Evolutionary conservation across 768 basidiomycete species (phyloP), one percentile per base, ranked within the genome.

Genomic region (Suillus fuscotomentosus): DNA sequence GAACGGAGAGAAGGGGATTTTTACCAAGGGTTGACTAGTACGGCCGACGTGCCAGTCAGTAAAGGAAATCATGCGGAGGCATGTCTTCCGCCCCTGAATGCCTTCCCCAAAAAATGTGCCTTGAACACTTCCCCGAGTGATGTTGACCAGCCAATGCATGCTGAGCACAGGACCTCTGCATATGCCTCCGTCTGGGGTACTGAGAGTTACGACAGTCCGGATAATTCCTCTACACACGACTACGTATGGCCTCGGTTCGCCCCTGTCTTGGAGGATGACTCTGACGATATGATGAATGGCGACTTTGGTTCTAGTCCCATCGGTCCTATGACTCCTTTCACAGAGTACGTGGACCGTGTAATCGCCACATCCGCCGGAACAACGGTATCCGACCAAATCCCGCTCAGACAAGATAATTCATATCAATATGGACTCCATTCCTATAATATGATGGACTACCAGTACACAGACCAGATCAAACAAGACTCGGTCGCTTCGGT

Each of bases 31-130:
- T 91, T 91, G 86, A 81, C 84, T 76, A 80, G 77, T 80, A 88
- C 90, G 88, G 87, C 75, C 75, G 85, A 90, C 90, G 88, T 88
- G 80, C 75, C 83, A 73, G 88, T 86, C 80, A 91, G 90, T 90
- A 91, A 92, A 90, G 90, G 90, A 86, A 73, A 83, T 77, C 88
- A 80, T 88, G 89, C 88, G 85, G 83, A 91, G 85, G 88, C 88
- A 87, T 88, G 88, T 82, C 83, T 88, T 88, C 89, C 90, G 89
- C 91, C 91, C 90, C 78, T 77, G 69, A 81, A 68, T 31, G 71
- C 74, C 42, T 71, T 76, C 38, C 36, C 48, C 3, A 50, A 63
- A 42, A 60, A 60, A 53, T 43, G 62, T 60, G 54, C 36, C 65
- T 56, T 56, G 17, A 68, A 70, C 27, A 24, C 56, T 20, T 57